phyloP scores from a whole-genome alignment of 2,329 filamentous ascomycete species.

The Talaromyces marneffei region DNA sequence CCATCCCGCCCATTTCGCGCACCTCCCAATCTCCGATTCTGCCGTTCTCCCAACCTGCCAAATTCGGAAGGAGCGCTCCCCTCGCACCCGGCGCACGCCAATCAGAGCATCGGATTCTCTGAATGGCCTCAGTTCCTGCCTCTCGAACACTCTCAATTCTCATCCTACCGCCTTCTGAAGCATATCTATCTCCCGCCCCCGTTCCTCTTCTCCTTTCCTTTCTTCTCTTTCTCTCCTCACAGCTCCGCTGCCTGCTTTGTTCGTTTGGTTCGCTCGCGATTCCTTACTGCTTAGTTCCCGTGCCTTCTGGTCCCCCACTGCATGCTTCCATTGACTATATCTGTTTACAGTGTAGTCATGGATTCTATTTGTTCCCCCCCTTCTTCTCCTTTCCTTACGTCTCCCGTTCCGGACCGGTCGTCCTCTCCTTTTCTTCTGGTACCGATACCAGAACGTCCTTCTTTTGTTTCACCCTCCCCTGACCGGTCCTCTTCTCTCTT shows the following conservation, averaged over 20 bases:
- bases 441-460: background rate
- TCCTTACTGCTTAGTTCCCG: background rate
- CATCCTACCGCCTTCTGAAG: background rate
- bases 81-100: background rate
- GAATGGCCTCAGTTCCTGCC: background rate
- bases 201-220: background rate
- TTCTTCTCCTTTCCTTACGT: background rate
- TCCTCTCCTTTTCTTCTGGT: background rate
- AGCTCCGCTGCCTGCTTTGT: background rate
- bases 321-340: background rate
- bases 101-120: background rate
- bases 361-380: background rate
- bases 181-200: background rate
- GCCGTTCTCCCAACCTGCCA: background rate
- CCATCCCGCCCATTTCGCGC: background rate
- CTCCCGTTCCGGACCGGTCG: background rate
- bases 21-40: background rate
- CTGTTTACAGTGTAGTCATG: background rate
- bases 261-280: background rate
- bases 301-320: background rate
- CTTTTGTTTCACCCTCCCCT: background rate
- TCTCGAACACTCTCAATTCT: background rate
- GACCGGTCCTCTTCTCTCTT: background rate
- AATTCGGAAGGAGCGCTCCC: background rate
- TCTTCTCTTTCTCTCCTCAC: background rate